Evolutionary conservation across 2,329 filamentous ascomycete species (phyloP).

Genomic region (Cryoendolithus antarcticus): DNA sequence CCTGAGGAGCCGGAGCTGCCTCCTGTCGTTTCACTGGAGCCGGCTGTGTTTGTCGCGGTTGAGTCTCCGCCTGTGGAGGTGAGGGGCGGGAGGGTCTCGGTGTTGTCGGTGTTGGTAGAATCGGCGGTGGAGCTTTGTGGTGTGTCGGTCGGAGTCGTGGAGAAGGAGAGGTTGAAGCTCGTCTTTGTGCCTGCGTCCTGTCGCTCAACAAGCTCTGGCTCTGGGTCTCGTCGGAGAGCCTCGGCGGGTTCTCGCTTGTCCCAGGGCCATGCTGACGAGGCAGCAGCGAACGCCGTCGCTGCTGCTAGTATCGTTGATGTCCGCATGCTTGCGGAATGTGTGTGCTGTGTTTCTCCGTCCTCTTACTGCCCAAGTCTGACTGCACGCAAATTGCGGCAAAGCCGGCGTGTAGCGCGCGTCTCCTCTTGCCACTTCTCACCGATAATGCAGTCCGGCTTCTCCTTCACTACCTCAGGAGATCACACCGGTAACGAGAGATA

Average conservation of each 20-base stretch:
- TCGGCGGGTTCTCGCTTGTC: slow-evolving; percentile 14
- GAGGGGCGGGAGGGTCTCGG: slow-evolving; percentile 9
- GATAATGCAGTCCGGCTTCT: no score
- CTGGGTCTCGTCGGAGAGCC: slow-evolving; percentile 16
- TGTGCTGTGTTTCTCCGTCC: not conserved
- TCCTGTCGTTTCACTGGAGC: slow-evolving; percentile 7
- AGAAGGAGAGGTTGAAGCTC: slow-evolving; percentile 13
- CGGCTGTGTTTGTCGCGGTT: slow-evolving; percentile 2
- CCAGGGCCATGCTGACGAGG: slow-evolving; percentile 18
- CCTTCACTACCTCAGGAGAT: no score
- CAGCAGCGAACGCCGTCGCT: slow-evolving; percentile 19
- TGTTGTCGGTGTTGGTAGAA: slow-evolving; percentile 15
- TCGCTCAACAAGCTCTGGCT: slow-evolving; percentile 13
- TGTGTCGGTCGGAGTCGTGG: not conserved
- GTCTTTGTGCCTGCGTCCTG: slow-evolving; percentile 12
- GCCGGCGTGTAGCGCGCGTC: no score
- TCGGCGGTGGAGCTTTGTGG: slow-evolving; percentile 2
- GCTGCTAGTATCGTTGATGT: slow-evolving; percentile 20
- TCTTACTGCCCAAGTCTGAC: no score
- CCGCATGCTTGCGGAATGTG: slow-evolving; percentile 19
- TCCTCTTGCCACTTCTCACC: no score
- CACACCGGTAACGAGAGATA: no score
- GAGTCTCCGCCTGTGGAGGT: slow-evolving; percentile 7
- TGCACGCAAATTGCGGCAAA: no score
- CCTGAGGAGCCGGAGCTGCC: slow-evolving; percentile 1